A percentile compares a stretch with the other conserved stretches of the same genome.
Evolutionary conservation across 371 early-diverging fungal genomes (phyloP).

Genomic region (Apophysomyces elegans): DNA sequence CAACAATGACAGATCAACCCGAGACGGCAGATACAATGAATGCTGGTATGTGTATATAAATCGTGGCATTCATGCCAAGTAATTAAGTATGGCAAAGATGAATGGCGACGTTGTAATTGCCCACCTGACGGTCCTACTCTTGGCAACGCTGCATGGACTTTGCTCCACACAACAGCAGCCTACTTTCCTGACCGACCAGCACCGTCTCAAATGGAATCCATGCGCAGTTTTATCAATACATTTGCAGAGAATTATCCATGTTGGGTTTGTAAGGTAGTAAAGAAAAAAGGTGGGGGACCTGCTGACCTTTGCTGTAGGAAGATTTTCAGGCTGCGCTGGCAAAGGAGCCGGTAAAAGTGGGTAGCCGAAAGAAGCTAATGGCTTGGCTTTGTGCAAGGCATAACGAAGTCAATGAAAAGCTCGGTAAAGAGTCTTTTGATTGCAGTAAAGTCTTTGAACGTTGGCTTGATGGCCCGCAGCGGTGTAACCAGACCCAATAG

Average conservation of each 20-base stretch:
- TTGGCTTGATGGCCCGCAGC: slow-evolving; percentile 79
- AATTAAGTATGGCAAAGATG: slow-evolving; percentile 17
- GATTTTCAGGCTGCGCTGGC: slow-evolving; percentile 79
- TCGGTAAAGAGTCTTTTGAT: slow-evolving; percentile 94
- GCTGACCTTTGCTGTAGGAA: slow-evolving; percentile 29
- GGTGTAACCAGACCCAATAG: neutral
- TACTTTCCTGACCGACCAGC: slow-evolving; percentile 95
- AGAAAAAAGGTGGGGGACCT: neutral
- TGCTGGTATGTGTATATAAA: neutral
- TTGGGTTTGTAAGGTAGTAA: slow-evolving; percentile 73
- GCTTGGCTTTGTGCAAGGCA: slow-evolving; percentile 96
- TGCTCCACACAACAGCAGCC: slow-evolving; percentile 98
- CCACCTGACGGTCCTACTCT: slow-evolving; percentile 90
- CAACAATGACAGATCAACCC: neutral
- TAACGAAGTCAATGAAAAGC: slow-evolving; percentile 95
- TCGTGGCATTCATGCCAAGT: neutral
- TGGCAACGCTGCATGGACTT: slow-evolving; percentile 95
- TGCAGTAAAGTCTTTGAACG: slow-evolving; percentile 92
- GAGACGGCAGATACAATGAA: neutral
- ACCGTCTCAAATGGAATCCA: slow-evolving; percentile 72
- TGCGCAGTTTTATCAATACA: slow-evolving; percentile 70
- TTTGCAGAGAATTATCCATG: slow-evolving; percentile 97
- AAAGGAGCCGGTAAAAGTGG: slow-evolving; percentile 83
- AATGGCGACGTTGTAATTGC: slow-evolving; percentile 64
- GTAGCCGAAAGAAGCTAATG: slow-evolving; percentile 71